phyloP scores from a whole-genome alignment of 257 asterid genomes.

The Cinchona pubescens region DNA sequence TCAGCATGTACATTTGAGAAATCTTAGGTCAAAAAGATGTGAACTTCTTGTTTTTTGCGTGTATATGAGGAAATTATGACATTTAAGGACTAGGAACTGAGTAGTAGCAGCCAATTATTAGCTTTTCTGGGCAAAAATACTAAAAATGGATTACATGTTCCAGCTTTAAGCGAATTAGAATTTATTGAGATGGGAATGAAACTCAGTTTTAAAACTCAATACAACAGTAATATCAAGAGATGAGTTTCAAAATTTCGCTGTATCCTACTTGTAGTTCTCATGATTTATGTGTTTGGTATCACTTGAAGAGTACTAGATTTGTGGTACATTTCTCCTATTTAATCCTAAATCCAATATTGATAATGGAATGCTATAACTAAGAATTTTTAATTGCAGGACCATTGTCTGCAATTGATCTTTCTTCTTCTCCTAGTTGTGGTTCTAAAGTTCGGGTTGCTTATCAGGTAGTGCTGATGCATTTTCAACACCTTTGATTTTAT shows the following conservation, averaged over 20 bases:
- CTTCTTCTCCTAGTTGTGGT: constrained; percentile 41
- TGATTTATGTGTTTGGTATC: neutral
- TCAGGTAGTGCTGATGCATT: constrained; percentile 50
- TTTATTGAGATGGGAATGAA: neutral
- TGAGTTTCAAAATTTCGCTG: neutral
- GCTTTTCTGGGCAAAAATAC: neutral
- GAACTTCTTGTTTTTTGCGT: neutral
- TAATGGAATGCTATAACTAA: too few relatives aligned
- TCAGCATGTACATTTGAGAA: neutral
- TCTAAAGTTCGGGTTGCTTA: constrained; percentile 79
- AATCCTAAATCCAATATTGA: neutral
- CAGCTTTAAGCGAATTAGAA: too few relatives aligned
- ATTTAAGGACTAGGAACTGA: neutral
- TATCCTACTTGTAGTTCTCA: neutral
- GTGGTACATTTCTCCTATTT: neutral
- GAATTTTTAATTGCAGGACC: constrained; percentile 60
- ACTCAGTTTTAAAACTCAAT: too few relatives aligned
- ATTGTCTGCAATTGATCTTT: constrained; percentile 50
- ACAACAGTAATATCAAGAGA: neutral
- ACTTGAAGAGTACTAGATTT: neutral
- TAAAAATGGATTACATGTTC: neutral
- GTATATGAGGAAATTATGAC: neutral
- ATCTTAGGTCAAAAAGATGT: neutral
- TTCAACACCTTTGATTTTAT: neutral
- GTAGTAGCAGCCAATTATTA: neutral